These are phyloP conservation scores for Alternaria panax DNA, from an alignment of 2,329 filamentous ascomycete genomes.

Conservation along the genomic window DNA sequence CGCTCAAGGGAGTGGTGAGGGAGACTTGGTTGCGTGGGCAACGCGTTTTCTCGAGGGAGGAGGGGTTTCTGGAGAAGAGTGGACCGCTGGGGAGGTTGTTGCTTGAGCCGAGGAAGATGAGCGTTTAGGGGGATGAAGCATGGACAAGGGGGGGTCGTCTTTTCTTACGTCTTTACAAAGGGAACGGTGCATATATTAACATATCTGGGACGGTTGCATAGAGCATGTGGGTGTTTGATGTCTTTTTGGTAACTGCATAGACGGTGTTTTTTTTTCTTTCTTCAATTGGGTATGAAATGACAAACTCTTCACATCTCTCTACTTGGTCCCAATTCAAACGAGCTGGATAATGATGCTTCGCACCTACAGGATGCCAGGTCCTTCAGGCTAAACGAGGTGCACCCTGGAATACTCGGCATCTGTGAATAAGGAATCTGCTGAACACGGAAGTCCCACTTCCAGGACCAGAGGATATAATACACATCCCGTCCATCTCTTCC, in stretches of 20 bases:
- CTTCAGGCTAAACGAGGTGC: no score
- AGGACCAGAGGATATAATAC: neutral
- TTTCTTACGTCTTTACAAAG: neutral
- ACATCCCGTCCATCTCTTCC: neutral
- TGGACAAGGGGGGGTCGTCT: neutral
- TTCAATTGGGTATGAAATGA: neutral
- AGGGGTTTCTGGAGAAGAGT: slow-evolving; percentile 66
- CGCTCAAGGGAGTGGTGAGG: slow-evolving; percentile 76
- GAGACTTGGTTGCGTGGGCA: slow-evolving; percentile 86
- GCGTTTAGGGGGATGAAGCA: neutral
- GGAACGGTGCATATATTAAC: neutral
- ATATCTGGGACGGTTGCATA: neutral
- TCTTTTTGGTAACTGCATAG: slow-evolving; percentile 3
- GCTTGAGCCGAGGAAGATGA: slow-evolving; percentile 56
- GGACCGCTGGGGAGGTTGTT: slow-evolving; percentile 60
- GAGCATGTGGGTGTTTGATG: neutral
- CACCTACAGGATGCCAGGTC: no score
- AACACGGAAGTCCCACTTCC: neutral
- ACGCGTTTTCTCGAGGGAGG: slow-evolving; percentile 75
- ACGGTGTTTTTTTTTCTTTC: slow-evolving; percentile 7
- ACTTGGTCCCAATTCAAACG: neutral
- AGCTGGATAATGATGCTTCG: neutral
- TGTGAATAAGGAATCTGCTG: neutral
- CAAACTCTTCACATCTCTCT: neutral
- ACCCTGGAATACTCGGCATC: neutral